Conservation (phyloP, 352 stramenopile genomes). For the Pythium phragmitis region DNA sequence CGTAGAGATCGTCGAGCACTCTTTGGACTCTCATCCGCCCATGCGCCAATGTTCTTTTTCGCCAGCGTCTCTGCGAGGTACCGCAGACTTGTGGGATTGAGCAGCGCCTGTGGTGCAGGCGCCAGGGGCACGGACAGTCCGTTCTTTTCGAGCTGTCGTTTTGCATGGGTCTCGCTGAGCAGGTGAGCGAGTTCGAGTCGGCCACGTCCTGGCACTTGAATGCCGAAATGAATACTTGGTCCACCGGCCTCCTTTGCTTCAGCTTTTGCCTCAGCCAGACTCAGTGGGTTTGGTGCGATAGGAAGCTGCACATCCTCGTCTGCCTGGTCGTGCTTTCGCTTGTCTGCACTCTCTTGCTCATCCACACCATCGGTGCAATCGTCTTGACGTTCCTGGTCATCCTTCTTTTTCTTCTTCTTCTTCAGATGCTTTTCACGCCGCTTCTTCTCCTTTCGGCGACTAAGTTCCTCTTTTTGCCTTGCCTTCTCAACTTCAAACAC, state of each 20-base stretch:
- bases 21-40: constrained; percentile 11
- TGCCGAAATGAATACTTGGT: constrained; percentile 21
- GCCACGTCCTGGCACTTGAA: constrained; percentile 45
- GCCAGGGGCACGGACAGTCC: constrained; percentile 17
- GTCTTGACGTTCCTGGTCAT: constrained; percentile 8
- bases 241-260: constrained; percentile 28
- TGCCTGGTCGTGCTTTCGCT: constrained; percentile 9
- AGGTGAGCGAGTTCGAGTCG: constrained; percentile 50
- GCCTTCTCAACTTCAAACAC: constrained; percentile 69
- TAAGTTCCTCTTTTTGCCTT: constrained; percentile 61
- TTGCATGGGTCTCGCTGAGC: constrained; percentile 48
- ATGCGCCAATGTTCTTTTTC: constrained; percentile 34
- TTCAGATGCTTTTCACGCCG: constrained; percentile 46
- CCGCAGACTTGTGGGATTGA: constrained; percentile 55
- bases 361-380: not conserved
- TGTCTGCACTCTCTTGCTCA: constrained; percentile 2
- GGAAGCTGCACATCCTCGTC: not conserved
- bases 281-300: not conserved
- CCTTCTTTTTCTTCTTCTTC: constrained; percentile 38
- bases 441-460: constrained; percentile 68
- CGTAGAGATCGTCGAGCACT: constrained; percentile 2
- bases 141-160: constrained; percentile 37
- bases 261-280: constrained; percentile 1
- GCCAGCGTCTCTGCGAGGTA: constrained; percentile 58
- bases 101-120: constrained; percentile 35